Evolutionary conservation across 345 rosid genomes (phyloP).

Genomic region (Aurinia saxatilis): DNA sequence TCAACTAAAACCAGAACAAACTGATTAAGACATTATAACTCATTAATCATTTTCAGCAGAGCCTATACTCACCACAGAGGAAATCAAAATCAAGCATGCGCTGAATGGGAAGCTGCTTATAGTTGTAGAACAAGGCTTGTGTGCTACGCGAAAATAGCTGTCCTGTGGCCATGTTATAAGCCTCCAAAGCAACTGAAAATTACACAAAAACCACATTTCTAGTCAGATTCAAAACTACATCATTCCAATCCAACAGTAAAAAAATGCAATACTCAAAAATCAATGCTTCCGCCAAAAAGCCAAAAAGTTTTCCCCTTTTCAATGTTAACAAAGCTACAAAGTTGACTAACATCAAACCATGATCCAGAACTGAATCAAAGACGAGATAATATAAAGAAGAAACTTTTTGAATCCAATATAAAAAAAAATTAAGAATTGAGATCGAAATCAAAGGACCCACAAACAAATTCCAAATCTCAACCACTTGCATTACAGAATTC

Average conservation of each 20-base stretch:
- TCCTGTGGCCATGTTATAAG: conserved; percentile 68
- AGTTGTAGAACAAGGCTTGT: conserved; percentile 88
- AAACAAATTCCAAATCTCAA: conserved; percentile 1
- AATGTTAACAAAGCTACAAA: not conserved
- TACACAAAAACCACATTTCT: not conserved
- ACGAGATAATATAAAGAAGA: not conserved
- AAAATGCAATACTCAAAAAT: too few relatives aligned
- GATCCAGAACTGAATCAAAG: not conserved
- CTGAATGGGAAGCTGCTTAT: conserved; percentile 93
- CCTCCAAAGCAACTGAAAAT: conserved; percentile 36
- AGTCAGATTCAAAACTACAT: not conserved
- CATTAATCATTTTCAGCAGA: not conserved
- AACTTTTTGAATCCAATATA: too few relatives aligned
- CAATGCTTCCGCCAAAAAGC: not conserved
- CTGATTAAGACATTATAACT: not conserved
- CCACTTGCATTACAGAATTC: not conserved
- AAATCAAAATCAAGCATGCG: conserved; percentile 99
- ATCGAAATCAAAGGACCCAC: conserved; percentile 8
- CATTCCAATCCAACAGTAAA: not conserved
- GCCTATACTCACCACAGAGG: conserved; percentile 65
- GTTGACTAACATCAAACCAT: not conserved
- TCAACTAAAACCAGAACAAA: not conserved
- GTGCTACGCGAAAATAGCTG: conserved; percentile 84
- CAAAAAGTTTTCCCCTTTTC: not conserved
- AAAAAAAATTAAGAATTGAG: not conserved